A percentile compares a stretch with the other conserved stretches of the same genome.
phyloP scores from a whole-genome alignment of 495 filamentous ascomycete species.

The Talaromyces liani region DNA sequence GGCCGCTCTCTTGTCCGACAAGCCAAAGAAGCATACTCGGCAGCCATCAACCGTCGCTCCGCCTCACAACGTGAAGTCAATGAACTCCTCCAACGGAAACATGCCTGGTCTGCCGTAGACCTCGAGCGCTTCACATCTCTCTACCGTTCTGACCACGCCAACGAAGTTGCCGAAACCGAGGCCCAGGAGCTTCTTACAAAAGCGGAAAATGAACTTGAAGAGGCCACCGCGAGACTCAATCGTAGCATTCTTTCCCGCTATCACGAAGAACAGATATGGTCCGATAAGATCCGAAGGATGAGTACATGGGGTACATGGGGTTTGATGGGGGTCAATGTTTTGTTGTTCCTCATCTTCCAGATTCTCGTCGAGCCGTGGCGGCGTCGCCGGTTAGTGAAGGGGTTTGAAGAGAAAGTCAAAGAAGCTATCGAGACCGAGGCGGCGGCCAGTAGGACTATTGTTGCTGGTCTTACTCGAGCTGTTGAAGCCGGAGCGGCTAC shows the following conservation, averaged over 20 bases:
- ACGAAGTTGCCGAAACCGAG: slow-evolving; percentile 78
- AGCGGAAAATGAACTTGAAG: slow-evolving; percentile 71
- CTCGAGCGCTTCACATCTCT: slow-evolving; percentile 91
- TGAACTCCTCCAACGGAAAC: slow-evolving; percentile 84
- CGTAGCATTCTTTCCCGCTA: slow-evolving; percentile 80
- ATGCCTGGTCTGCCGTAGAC: slow-evolving; percentile 79
- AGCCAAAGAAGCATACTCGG: slow-evolving; percentile 68
- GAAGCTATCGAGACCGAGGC: slow-evolving; percentile 75
- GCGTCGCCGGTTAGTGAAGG: slow-evolving; percentile 66
- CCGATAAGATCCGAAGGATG: slow-evolving; percentile 91
- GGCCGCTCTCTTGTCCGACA: slow-evolving; percentile 58
- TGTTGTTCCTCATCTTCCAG: slow-evolving; percentile 83
- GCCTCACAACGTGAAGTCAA: slow-evolving; percentile 94
- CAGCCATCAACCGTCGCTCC: slow-evolving; percentile 69
- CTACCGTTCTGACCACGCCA: slow-evolving; percentile 86
- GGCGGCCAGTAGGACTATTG: slow-evolving; percentile 15
- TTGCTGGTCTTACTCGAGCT: slow-evolving; percentile 14
- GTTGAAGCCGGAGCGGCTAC: slow-evolving; percentile 17
- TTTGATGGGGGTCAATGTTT: slow-evolving; percentile 90
- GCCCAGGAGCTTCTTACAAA: slow-evolving; percentile 63
- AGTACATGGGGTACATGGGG: slow-evolving; percentile 98
- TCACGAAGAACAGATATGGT: slow-evolving; percentile 99
- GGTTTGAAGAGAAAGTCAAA: slow-evolving; percentile 71
- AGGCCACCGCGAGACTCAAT: slow-evolving; percentile 63
- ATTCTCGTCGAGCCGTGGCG: slow-evolving; percentile 95